Evolutionary conservation across 768 basidiomycete genomes (phyloP), one percentile per base, ranked within the genome.

Genomic region (Boletellus sp.): DNA sequence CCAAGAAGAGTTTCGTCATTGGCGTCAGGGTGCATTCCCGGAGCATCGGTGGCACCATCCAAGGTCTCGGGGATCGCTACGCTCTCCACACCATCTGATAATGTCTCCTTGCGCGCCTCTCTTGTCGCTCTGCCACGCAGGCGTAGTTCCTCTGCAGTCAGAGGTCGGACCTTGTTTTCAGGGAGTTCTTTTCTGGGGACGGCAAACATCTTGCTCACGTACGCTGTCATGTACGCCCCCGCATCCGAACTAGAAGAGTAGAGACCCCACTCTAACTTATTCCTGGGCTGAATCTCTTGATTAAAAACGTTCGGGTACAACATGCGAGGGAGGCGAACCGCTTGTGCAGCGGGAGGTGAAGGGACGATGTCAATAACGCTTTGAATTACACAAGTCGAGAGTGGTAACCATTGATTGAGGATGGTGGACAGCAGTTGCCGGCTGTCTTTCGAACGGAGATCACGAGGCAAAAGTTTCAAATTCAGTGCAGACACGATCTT

Each of bases 171-270:
- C 70, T 90, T 91, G 67, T 88, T 85, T 63, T 94, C 89, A 0
- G 95, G 95, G 20, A 99, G 72, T 42, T 94, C 87, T 48, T 80
- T 80, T 19, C 68, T 71, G n/a, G 83, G 71, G 0, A 97, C 86
- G 1, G 94, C 93, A 62, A 98, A 97, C 95, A 98, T 99, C 69
- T 98, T 99, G 77, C 91, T 95, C 41, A 97, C 88, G 67, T 94
- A 96, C 6, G 86, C 95, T 15, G 85, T 80, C 12, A 93, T 74
- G 49, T 71, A 80, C 0, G 86, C 84, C 6, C 76, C 74, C 1
- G 78, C 55, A 1, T 61, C 73, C 2, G 79, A 76, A 46, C 81
- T 80, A 37, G 93, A 90, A 0, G 78, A 66, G 69, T 85, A 97
- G 15, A 98, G 72, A 52, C 90, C 88, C 53, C 74, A 72, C 62